Evolutionary conservation across 2,329 filamentous ascomycete genomes (phyloP).

Genomic region (Monosporascus ibericus): DNA sequence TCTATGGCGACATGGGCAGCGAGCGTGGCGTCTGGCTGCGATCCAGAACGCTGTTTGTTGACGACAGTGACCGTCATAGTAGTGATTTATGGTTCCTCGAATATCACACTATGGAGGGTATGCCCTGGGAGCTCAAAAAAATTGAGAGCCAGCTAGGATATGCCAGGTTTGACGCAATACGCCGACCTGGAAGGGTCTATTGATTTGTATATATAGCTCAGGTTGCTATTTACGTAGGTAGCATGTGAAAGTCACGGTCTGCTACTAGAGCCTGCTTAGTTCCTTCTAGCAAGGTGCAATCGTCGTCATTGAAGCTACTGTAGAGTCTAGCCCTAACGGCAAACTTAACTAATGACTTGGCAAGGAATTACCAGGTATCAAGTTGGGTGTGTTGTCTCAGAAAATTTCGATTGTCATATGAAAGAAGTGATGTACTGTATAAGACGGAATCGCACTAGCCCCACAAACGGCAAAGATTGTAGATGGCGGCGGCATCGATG

Average conservation of each 20-base stretch:
- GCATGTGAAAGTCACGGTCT: no score
- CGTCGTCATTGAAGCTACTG: no score
- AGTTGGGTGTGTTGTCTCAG: background rate
- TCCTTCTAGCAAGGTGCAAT: no score
- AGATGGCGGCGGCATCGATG: background rate
- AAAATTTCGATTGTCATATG: background rate
- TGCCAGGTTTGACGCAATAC: no score
- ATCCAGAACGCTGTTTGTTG: constrained; percentile 7
- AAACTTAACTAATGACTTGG: background rate
- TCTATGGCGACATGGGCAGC: constrained; percentile 40
- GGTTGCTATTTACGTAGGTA: no score
- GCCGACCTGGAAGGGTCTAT: no score
- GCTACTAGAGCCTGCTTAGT: no score
- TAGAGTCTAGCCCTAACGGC: background rate
- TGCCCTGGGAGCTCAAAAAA: background rate
- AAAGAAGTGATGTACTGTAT: background rate
- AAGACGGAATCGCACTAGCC: background rate
- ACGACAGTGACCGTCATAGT: constrained; percentile 13
- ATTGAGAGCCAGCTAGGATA: no score
- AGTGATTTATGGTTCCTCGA: constrained; percentile 1
- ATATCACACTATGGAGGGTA: background rate
- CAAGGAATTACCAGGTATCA: background rate
- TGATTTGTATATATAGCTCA: no score
- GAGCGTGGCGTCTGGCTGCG: constrained; percentile 15
- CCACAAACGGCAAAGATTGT: background rate